These are phyloP conservation scores for Phytophthora uliginosa DNA, from an alignment of 352 stramenopile species.

Conservation along the genomic window DNA sequence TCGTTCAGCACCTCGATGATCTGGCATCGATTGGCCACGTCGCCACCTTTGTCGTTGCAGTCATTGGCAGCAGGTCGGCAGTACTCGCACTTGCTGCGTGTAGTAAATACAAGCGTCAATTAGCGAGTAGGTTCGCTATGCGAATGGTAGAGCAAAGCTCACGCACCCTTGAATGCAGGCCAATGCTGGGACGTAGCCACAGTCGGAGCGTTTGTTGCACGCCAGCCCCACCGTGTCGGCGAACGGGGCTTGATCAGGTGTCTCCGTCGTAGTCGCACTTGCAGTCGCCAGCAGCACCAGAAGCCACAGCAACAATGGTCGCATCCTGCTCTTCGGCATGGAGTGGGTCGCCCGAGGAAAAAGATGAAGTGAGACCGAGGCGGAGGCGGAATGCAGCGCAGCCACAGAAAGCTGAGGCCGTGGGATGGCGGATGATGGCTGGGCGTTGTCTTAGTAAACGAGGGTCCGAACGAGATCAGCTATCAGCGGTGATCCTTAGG, in stretches of 20 bases:
- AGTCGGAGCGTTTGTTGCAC: slow-evolving; percentile 65
- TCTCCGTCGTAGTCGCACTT: slow-evolving; percentile 5
- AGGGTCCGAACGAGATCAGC: no score
- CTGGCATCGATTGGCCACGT: slow-evolving; percentile 65
- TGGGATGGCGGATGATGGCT: no score
- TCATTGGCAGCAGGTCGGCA: slow-evolving; percentile 56
- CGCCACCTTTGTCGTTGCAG: slow-evolving; percentile 54
- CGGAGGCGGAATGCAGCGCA: no score
- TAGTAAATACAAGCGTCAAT: neutral
- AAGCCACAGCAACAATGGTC: neutral
- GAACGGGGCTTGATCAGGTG: slow-evolving; percentile 32
- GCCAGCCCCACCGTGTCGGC: slow-evolving; percentile 47
- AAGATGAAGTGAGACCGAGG: slow-evolving; percentile 18
- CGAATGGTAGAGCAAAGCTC: neutral
- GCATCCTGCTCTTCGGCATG: no score
- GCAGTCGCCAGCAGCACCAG: neutral
- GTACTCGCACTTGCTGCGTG: slow-evolving; percentile 67
- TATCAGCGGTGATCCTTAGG: no score
- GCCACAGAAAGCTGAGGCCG: no score
- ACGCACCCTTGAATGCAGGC: slow-evolving; percentile 70
- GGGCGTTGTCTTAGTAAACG: no score
- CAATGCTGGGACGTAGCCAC: slow-evolving; percentile 75
- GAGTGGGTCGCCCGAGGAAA: neutral
- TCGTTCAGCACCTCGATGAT: slow-evolving; percentile 41
- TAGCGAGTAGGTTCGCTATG: neutral